These are phyloP conservation scores for Talaromyces adpressus DNA, from an alignment of 495 filamentous ascomycete genomes.

Conservation along the genomic window DNA sequence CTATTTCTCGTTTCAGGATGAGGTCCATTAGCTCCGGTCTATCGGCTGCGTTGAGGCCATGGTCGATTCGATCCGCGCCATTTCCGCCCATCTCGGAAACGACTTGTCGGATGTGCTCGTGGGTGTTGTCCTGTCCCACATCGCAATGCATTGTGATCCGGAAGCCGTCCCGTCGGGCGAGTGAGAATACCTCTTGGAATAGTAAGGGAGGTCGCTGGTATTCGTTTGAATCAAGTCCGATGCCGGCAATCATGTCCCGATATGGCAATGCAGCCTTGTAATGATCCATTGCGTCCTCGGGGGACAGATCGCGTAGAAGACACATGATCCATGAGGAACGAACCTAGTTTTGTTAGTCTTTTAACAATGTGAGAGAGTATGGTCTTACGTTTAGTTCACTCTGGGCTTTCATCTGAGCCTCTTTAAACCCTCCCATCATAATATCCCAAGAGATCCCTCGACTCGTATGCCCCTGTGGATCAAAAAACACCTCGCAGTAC, in stretches of 20 bases:
- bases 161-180: constrained; percentile 28
- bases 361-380: neutral
- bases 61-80: constrained; percentile 34
- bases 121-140: constrained; percentile 32
- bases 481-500: constrained; percentile 10
- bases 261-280: constrained; percentile 22
- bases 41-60: constrained; percentile 34
- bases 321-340: constrained; percentile 32
- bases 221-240: constrained; percentile 37
- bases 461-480: constrained; percentile 30
- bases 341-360: constrained; percentile 7
- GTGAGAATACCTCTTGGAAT: constrained; percentile 27
- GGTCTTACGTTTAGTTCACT: constrained; percentile 13
- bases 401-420: constrained; percentile 24
- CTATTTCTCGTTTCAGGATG: constrained; percentile 22
- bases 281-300: constrained; percentile 17
- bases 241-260: constrained; percentile 19
- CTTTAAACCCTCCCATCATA: constrained; percentile 28
- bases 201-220: constrained; percentile 30
- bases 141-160: constrained; percentile 38
- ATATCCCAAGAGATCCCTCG: constrained; percentile 24
- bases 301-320: constrained; percentile 31
- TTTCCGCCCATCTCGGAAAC: constrained; percentile 20
- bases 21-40: constrained; percentile 21
- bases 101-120: constrained; percentile 27